phyloP scores from a whole-genome alignment of 306 rosid genomes.

The Acacia confusa region DNA sequence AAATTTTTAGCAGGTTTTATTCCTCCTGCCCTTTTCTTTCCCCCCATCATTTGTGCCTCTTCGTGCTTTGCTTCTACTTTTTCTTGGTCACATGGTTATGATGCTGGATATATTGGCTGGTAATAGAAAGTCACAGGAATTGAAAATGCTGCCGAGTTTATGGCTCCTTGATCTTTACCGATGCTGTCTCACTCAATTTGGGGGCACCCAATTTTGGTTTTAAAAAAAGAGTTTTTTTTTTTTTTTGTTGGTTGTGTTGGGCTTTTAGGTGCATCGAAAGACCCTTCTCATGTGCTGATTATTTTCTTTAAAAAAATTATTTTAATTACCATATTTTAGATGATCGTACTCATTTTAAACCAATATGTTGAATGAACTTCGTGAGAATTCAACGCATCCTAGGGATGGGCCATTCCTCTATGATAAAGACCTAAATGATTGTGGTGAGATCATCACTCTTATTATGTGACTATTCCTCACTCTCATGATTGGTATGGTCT shows the following conservation, averaged over 20 bases:
- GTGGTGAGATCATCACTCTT: background rate
- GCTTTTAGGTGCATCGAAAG: background rate
- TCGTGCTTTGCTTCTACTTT: background rate
- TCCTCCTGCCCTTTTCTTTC: background rate
- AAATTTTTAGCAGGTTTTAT: background rate
- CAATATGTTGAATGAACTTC: background rate
- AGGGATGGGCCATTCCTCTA: background rate
- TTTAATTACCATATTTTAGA: background rate
- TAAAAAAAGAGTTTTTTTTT: background rate
- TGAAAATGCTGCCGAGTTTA: background rate
- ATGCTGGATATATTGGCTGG: slow-evolving; percentile 9
- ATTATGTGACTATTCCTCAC: background rate
- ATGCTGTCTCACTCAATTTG: background rate
- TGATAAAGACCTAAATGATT: background rate
- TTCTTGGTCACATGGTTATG: background rate
- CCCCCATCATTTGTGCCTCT: background rate
- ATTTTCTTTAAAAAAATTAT: background rate
- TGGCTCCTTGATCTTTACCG: background rate
- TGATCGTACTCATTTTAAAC: background rate
- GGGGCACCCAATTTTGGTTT: background rate
- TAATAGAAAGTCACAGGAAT: background rate
- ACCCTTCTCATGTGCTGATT: background rate
- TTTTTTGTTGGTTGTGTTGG: background rate
- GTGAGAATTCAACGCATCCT: background rate
- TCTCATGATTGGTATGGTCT: background rate